Conservation (phyloP, 768 basidiomycete genomes). For the Mycena vulgaris region DNA sequence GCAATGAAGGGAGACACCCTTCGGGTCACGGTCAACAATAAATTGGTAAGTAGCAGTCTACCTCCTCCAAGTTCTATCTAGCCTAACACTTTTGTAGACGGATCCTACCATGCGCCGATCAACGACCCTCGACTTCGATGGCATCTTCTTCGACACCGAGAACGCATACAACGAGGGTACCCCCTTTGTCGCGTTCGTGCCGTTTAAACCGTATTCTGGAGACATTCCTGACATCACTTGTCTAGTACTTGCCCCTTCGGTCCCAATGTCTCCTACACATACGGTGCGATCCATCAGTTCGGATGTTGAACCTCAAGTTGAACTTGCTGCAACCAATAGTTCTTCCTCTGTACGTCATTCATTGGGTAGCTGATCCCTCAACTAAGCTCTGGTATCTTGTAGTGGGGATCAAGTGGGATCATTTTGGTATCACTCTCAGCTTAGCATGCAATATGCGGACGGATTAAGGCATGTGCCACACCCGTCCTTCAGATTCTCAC, state of each 20-base stretch:
- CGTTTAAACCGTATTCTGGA: background rate
- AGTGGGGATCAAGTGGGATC: constrained; percentile 51
- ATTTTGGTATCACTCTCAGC: constrained; percentile 45
- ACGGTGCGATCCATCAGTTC: background rate
- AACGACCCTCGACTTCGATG: background rate
- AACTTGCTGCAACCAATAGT: constrained; percentile 24
- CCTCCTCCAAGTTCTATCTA: background rate
- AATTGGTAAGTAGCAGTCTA: background rate
- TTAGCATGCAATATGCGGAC: constrained; percentile 2
- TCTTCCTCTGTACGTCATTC: constrained; percentile 18
- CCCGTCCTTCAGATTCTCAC: too few species aligned
- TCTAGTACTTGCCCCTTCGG: background rate
- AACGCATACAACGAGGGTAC: background rate
- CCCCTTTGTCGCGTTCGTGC: background rate
- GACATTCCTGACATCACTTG: too few species aligned
- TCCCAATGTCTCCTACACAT: background rate
- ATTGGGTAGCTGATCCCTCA: too few species aligned
- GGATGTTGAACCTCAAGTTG: too few species aligned
- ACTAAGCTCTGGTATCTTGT: too few species aligned
- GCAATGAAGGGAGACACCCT: constrained; percentile 30
- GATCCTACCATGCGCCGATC: background rate
- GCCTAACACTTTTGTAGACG: background rate
- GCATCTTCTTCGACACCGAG: background rate
- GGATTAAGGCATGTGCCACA: too few species aligned
- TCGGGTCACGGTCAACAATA: constrained; percentile 29